phyloP scores from a whole-genome alignment of 805 yeast genomes.

The Yarrowia sp. region DNA sequence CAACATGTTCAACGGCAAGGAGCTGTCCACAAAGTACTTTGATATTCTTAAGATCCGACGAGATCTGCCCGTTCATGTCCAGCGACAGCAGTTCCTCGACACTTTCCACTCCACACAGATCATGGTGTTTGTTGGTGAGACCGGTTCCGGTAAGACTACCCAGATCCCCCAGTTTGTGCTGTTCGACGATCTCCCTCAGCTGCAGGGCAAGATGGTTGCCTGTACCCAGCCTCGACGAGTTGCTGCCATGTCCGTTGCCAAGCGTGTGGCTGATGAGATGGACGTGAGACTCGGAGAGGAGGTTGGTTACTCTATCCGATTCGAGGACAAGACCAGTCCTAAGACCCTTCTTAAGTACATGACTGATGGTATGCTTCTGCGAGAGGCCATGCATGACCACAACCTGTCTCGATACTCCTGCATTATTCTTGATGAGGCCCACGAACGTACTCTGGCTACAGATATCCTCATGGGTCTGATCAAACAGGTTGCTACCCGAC shows the following conservation, averaged over 20 bases:
- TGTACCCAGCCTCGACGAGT: slow-evolving; percentile 97
- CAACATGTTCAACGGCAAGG: slow-evolving; percentile 78
- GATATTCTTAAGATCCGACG: slow-evolving; percentile 76
- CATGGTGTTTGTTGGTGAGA: slow-evolving; percentile 98
- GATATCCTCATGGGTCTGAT: slow-evolving; percentile 94
- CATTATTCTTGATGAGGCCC: slow-evolving; percentile 94
- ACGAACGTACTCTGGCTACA: slow-evolving; percentile 94
- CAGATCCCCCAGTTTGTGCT: slow-evolving; percentile 96
- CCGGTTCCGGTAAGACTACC: slow-evolving; percentile 98
- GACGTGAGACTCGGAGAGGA: slow-evolving; percentile 89
- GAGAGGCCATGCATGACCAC: slow-evolving; percentile 98
- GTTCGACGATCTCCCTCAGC: slow-evolving; percentile 89
- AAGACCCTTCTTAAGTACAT: slow-evolving; percentile 86
- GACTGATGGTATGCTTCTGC: slow-evolving; percentile 97
- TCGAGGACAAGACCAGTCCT: slow-evolving; percentile 79
- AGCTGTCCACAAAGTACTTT: slow-evolving; percentile 62
- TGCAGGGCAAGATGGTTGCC: slow-evolving; percentile 79
- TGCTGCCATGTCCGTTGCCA: slow-evolving; percentile 98
- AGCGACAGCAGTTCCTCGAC: slow-evolving; percentile 80
- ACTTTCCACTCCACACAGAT: slow-evolving; percentile 85
- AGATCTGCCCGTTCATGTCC: slow-evolving; percentile 89
- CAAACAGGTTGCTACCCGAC: slow-evolving; percentile 72
- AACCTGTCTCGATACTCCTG: slow-evolving; percentile 76
- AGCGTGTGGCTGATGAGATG: slow-evolving; percentile 96
- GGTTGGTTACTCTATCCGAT: slow-evolving; percentile 93